Base-by-base conservation (phyloP, 768 basidiomycete genomes). In the Lentinus tigrinus region DNA sequence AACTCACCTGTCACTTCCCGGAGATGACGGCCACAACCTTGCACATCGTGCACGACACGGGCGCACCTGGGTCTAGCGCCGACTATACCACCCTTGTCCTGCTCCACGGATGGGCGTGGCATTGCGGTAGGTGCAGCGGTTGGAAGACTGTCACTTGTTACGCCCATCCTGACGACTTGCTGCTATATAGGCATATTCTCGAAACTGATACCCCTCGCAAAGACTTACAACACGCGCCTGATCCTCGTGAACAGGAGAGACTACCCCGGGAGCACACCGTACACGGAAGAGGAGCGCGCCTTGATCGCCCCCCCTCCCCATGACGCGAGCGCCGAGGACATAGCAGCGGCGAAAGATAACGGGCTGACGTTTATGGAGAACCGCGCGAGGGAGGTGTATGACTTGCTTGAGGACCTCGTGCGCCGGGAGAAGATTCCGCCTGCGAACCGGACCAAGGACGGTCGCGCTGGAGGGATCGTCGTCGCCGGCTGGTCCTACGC, bases 211-310 rank as follows among this genome's bases (percentile, higher is more conserved):
- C 59, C 61, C 3, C 44, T 57, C 27, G 61, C 67, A 1, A 38
- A 47, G 3, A 51, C 58, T 21, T 52, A 59, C 47, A 58, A 58
- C 10, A n/a, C 58, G 2, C 64, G 66, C 13, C 38, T 67, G 16
- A 49, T 67, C 24, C 34, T 53, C 14, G 31, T 65, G 23, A 65
- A 62, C 39, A 58, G 62, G 11, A 56, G 64, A 10, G 66, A 61
- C 52, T 67, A 65, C 31, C 62, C 58, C 4, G 57, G 60, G 3
- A 61, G 64, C 11, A 48, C 62, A 13, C 60, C 55, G 13, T 57
- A 49, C 46, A 36, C 53, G 2, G 37, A 37, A 24, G 47, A 47
- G 13, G 66, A 67, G 40, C 31, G 47, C 23, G 48, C 38, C 21
- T 13, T 42, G 38, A 21, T 60, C 1, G 31, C 31, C 11, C 31